These are phyloP conservation scores for Fraxinus latifolia DNA, from an alignment of 305 asterid species.

Conservation along the genomic window DNA sequence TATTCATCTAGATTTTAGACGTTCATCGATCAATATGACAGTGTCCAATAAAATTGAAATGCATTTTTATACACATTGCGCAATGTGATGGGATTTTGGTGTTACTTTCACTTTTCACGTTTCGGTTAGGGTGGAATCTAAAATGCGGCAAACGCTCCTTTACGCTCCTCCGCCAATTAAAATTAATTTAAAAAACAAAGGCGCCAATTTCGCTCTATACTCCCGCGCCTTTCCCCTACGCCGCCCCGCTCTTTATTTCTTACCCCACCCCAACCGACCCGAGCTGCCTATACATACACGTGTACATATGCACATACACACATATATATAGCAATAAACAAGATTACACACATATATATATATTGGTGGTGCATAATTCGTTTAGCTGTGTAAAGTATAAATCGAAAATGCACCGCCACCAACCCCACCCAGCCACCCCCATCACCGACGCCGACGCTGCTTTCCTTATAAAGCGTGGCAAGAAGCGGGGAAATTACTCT, in stretches of 20 bases:
- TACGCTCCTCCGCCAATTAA: conserved; percentile 23
- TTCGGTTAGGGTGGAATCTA: not conserved
- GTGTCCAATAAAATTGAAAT: not conserved
- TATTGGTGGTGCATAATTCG: not conserved
- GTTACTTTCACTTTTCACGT: not conserved
- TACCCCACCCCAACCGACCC: conserved; percentile 1
- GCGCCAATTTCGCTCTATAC: conserved; percentile 53
- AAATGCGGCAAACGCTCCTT: not conserved
- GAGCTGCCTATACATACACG: not conserved
- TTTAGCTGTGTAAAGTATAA: not conserved
- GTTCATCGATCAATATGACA: not conserved
- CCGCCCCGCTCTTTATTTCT: conserved; percentile 49
- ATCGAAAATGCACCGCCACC: conserved; percentile 54
- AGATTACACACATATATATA: not conserved
- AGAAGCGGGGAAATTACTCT: conserved; percentile 72
- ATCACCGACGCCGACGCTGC: conserved; percentile 61
- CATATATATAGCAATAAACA: not conserved
- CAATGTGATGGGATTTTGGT: not conserved
- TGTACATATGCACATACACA: not conserved
- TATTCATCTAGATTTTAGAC: not conserved
- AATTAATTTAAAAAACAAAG: conserved; percentile 21
- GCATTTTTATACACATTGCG: too few species aligned
- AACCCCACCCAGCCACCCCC: conserved; percentile 78
- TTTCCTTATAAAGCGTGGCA: conserved; percentile 47
- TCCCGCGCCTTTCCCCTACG: conserved; percentile 44